Evolutionary conservation across 495 filamentous ascomycete genomes (phyloP).

Genomic region (Sordaria brevicollis): DNA sequence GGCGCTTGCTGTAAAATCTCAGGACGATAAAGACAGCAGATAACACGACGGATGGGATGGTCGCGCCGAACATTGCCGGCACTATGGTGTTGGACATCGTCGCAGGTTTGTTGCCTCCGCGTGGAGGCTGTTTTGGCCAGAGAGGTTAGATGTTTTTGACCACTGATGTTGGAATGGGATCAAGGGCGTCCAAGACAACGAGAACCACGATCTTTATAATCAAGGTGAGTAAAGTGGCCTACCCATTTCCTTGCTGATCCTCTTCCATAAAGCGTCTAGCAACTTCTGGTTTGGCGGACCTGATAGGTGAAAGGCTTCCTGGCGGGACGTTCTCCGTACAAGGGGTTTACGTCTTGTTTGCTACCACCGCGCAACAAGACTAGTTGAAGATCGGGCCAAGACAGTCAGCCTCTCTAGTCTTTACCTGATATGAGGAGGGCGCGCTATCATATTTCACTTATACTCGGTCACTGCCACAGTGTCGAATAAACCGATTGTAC

Average conservation of each 20-base stretch:
- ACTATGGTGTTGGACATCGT: neutral
- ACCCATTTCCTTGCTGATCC: neutral
- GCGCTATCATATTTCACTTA: neutral
- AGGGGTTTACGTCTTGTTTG: neutral
- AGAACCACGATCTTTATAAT: neutral
- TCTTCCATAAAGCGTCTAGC: neutral
- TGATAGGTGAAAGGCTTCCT: neutral
- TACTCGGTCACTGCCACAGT: neutral
- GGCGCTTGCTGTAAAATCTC: neutral
- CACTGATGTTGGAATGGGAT: neutral
- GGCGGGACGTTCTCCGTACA: neutral
- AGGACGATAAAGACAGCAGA: neutral
- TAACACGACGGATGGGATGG: neutral
- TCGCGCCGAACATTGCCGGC: neutral
- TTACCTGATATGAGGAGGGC: neutral
- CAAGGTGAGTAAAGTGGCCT: neutral
- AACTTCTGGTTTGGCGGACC: neutral
- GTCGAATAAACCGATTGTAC: neutral
- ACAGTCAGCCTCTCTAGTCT: neutral
- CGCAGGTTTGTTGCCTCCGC: neutral
- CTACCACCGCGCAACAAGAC: neutral
- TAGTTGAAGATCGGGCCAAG: neutral
- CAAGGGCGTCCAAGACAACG: neutral
- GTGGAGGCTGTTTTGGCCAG: neutral
- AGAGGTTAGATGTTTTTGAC: neutral